Evolutionary conservation across 352 stramenopile species (phyloP).

Genomic region (Phytophthora lateralis): DNA sequence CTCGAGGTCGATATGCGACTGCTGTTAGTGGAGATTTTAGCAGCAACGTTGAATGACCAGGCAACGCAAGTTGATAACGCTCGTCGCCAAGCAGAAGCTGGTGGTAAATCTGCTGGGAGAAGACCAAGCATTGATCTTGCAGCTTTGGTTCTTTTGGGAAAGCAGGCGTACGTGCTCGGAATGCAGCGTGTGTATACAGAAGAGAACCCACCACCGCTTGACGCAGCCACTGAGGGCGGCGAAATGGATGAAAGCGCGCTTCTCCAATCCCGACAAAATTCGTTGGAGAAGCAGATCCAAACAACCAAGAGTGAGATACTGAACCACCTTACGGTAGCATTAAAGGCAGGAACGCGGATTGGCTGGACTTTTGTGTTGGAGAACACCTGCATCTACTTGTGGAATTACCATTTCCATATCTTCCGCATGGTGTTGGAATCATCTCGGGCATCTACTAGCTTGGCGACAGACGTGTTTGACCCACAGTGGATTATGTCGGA

Average conservation of each 20-base stretch:
- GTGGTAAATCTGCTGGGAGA: constrained; percentile 6
- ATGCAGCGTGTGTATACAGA: constrained; percentile 31
- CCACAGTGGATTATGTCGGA: constrained; percentile 61
- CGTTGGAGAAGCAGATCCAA: constrained; percentile 24
- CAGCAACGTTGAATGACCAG: constrained; percentile 41
- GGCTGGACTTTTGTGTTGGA: constrained; percentile 75
- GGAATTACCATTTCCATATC: constrained; percentile 92
- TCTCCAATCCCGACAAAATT: constrained; percentile 8
- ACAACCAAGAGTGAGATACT: constrained; percentile 60
- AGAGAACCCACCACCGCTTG: not conserved
- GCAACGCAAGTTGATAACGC: constrained; percentile 16
- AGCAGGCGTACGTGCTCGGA: constrained; percentile 42
- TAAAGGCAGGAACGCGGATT: constrained; percentile 45
- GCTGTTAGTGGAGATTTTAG: constrained; percentile 55
- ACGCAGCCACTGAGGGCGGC: constrained; percentile 2
- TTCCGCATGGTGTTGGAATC: constrained; percentile 57
- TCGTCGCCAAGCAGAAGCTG: constrained; percentile 10
- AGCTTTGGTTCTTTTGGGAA: constrained; percentile 24
- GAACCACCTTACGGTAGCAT: constrained; percentile 36
- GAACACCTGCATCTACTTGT: constrained; percentile 88
- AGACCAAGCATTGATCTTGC: constrained; percentile 23
- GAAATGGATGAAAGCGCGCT: constrained; percentile 10
- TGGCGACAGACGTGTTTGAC: constrained; percentile 20
- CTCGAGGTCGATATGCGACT: constrained; percentile 61
- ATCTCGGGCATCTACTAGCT: not conserved